A percentile compares a stretch with the other conserved stretches of the same genome.
These are phyloP conservation scores for Agrostemma githago DNA, from an alignment of 148 eudicot species.

Conservation along the genomic window DNA sequence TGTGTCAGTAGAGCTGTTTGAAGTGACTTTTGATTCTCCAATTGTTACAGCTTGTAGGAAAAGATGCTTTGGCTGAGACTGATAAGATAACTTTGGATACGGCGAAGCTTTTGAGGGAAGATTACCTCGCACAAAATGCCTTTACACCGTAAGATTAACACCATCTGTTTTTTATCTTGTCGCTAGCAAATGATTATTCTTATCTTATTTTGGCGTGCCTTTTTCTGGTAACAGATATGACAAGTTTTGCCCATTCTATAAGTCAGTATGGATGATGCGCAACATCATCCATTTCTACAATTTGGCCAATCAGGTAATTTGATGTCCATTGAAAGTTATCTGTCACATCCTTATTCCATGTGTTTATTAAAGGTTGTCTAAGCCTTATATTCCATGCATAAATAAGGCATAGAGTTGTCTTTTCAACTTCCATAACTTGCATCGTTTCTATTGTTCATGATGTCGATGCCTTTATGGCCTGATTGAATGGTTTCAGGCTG, in stretches of 20 bases:
- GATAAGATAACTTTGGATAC: constrained; percentile 95
- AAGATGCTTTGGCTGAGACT: constrained; percentile 95
- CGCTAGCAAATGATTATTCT: constrained; percentile 10
- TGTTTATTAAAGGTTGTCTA: background rate
- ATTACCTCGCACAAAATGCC: constrained; percentile 98
- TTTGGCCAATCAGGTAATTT: constrained; percentile 89
- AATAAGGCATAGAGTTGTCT: background rate
- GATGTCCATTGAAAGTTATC: background rate
- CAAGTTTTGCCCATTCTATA: constrained; percentile 96
- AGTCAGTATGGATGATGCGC: constrained; percentile 99
- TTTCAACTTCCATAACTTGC: background rate
- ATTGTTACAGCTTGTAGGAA: constrained; percentile 79
- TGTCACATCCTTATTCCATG: background rate
- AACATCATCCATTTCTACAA: constrained; percentile 95
- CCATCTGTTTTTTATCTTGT: background rate
- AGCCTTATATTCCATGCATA: background rate
- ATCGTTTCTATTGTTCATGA: background rate
- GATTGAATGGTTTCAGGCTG: constrained; percentile 44
- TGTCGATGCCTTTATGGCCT: constrained; percentile 4
- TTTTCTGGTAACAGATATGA: constrained; percentile 60
- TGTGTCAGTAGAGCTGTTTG: constrained; percentile 4
- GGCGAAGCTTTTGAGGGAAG: constrained; percentile 96
- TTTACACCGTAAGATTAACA: constrained; percentile 76
- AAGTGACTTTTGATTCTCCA: constrained; percentile 4
- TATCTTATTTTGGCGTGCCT: constrained; percentile 7